These are phyloP conservation scores for Smittium culicis DNA, from an alignment of 371 early-diverging fungal species.

Conservation along the genomic window DNA sequence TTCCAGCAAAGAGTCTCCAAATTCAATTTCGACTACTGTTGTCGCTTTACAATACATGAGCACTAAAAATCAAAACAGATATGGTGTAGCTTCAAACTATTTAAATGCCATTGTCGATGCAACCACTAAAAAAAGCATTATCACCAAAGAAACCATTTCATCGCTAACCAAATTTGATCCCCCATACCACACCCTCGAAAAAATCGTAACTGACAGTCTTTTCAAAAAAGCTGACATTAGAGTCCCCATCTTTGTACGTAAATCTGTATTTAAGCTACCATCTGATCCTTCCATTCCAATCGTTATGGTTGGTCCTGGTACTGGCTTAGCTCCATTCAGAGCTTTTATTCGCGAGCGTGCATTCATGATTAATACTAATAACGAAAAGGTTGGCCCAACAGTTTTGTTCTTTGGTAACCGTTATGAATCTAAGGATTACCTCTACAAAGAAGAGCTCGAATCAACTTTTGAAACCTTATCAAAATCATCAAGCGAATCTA, in stretches of 20 bases:
- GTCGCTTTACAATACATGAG: constrained; percentile 61
- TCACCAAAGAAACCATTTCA: too few species aligned
- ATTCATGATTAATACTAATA: constrained; percentile 31
- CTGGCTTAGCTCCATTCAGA: constrained; percentile 94
- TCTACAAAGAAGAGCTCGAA: constrained; percentile 73
- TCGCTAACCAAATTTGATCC: too few species aligned
- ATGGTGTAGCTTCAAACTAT: constrained; percentile 66
- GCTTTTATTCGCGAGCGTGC: constrained; percentile 86
- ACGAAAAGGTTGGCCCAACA: constrained; percentile 57
- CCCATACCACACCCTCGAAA: too few species aligned
- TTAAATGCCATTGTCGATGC: too few species aligned
- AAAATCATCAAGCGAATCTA: constrained; percentile 29
- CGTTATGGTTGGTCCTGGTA: constrained; percentile 91
- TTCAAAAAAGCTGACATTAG: constrained; percentile 26
- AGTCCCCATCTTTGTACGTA: constrained; percentile 74
- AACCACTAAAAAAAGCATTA: too few species aligned
- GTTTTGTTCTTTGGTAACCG: constrained; percentile 89
- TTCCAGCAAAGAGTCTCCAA: constrained; percentile 52
- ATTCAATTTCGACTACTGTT: constrained; percentile 63
- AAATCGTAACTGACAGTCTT: too few species aligned
- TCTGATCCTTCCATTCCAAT: constrained; percentile 62
- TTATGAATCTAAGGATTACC: constrained; percentile 58
- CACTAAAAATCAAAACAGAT: constrained; percentile 19
- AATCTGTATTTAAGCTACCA: constrained; percentile 78
- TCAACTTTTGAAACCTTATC: constrained; percentile 34